Percentiles rank a stretch among this genome's conserved stretches.
phyloP scores from a whole-genome alignment of 306 rosid genomes.

The Morella rubra region DNA sequence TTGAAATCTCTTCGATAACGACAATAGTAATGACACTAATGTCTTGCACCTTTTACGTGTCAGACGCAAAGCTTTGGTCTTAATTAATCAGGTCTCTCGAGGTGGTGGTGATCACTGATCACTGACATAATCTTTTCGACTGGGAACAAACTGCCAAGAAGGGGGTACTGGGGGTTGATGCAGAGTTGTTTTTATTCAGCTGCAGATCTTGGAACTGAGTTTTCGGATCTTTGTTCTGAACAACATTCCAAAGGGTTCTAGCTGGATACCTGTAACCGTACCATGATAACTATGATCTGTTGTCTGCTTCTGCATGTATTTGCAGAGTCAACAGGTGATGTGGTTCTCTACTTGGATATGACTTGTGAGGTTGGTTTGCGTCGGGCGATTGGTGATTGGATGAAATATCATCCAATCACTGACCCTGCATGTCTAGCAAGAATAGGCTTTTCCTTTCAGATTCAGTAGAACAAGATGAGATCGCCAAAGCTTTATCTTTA shows the following conservation, averaged over 20 bases:
- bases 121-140: conserved; percentile 21
- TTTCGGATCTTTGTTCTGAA: conserved; percentile 37
- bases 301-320: conserved; percentile 41
- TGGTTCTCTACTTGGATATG: conserved; percentile 19
- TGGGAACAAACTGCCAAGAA: conserved; percentile 27
- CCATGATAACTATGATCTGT: conserved; percentile 16
- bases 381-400: conserved; percentile 25
- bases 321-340: conserved; percentile 27
- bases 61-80: not conserved
- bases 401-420: conserved; percentile 17
- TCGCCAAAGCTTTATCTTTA: not conserved
- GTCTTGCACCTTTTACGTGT: not conserved
- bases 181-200: conserved; percentile 7
- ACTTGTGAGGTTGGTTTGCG: conserved; percentile 5
- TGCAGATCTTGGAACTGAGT: conserved; percentile 39
- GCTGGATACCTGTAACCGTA: conserved; percentile 43
- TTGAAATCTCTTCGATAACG: not conserved
- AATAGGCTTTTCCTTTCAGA: not conserved
- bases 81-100: not conserved
- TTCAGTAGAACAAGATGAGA: not conserved
- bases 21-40: not conserved
- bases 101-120: conserved; percentile 2
- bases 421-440: conserved; percentile 15
- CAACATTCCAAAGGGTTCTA: conserved; percentile 51
- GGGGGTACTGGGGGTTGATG: conserved; percentile 5